A percentile compares a stretch with the other conserved stretches of the same genome.
Evolutionary conservation across 2,329 filamentous ascomycete species (phyloP).

Genomic region (Cladophialophora exuberans): DNA sequence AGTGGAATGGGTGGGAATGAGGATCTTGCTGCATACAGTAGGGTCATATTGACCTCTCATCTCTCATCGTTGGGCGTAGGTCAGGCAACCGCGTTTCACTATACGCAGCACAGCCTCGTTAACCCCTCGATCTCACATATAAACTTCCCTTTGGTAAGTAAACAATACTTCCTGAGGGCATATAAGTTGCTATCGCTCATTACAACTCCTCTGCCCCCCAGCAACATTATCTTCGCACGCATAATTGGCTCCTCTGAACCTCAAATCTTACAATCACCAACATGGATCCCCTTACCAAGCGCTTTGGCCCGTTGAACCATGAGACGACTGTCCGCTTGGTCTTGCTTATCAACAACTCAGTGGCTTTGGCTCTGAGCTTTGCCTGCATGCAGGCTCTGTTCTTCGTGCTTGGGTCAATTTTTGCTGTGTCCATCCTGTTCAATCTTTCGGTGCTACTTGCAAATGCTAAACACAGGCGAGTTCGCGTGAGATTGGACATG

Average conservation of each 20-base stretch:
- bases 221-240: background rate
- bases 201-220: background rate
- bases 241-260: background rate
- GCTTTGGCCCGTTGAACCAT: background rate
- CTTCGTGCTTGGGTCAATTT: conserved; percentile 16
- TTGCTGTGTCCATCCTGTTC: conserved; percentile 19
- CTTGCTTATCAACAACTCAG: conserved; percentile 15
- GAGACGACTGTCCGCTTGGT: conserved; percentile 10
- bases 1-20: background rate
- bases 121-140: background rate
- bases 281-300: conserved; percentile 6
- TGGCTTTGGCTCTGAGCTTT: conserved; percentile 22
- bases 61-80: background rate
- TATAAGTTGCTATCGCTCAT: background rate
- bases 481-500: background rate
- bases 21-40: background rate
- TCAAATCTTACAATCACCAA: background rate
- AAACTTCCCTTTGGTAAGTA: no score
- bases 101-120: conserved; percentile 7
- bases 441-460: conserved; percentile 6
- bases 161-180: background rate
- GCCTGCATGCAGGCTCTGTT: conserved; percentile 4
- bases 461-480: background rate
- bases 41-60: background rate
- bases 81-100: conserved; percentile 16